These are phyloP conservation scores for Nematocida sp. DNA, from an alignment of 371 early-diverging fungal genomes.

Conservation along the genomic window DNA sequence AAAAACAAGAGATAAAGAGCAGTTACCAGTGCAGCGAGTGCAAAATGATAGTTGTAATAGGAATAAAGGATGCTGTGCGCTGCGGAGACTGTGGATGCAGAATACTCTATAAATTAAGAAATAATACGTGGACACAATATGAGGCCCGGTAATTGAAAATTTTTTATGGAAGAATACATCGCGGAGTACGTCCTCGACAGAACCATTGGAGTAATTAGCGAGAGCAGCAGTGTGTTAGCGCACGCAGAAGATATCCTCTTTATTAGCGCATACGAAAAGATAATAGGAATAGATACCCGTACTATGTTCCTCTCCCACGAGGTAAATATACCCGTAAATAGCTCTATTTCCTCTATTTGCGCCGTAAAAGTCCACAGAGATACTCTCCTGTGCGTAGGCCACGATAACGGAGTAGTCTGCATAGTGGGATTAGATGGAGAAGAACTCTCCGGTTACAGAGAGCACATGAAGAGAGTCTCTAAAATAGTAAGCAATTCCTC, in stretches of 20 bases:
- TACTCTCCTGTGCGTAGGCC: slow-evolving; percentile 3
- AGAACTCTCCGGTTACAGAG: slow-evolving; percentile 28
- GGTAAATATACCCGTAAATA: background rate
- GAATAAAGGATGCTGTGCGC: slow-evolving; percentile 43
- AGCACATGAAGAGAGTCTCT: slow-evolving; percentile 26
- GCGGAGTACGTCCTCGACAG: slow-evolving; percentile 24
- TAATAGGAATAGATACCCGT: slow-evolving; percentile 5
- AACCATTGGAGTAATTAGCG: slow-evolving; percentile 35
- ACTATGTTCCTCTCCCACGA: slow-evolving; percentile 18
- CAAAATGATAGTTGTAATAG: slow-evolving; percentile 22
- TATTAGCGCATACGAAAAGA: slow-evolving; percentile 33
- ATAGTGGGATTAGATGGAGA: slow-evolving; percentile 2
- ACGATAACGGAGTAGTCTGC: slow-evolving; percentile 24
- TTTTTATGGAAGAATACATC: slow-evolving; percentile 53
- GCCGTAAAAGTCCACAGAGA: background rate
- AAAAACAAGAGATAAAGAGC: slow-evolving; percentile 12
- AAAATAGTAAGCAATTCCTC: background rate
- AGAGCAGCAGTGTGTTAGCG: slow-evolving; percentile 22
- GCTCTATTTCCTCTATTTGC: slow-evolving; percentile 5
- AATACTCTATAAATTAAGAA: slow-evolving; percentile 47
- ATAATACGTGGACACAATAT: slow-evolving; percentile 49
- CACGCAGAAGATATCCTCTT: background rate
- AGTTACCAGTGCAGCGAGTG: slow-evolving; percentile 54
- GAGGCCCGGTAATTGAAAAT: slow-evolving; percentile 48
- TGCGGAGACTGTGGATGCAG: slow-evolving; percentile 43